Base-by-base conservation (phyloP, 108 stramenopile genomes). In the Hondaea fermentalgiana region DNA sequence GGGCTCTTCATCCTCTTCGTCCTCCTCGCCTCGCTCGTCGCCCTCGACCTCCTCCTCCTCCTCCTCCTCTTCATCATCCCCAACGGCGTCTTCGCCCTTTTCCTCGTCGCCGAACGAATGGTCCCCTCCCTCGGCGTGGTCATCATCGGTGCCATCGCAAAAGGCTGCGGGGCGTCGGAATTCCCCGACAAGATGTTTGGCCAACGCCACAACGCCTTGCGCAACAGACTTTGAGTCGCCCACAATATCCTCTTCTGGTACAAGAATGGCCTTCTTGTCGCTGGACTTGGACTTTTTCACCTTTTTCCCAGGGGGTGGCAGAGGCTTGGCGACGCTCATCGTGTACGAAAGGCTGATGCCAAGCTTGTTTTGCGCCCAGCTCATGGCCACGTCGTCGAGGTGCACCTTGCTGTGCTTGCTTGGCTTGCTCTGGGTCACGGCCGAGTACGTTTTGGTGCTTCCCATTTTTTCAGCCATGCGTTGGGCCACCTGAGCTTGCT, bases 401-500 rank as follows among this genome's bases (percentile, higher is more conserved):
- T 83, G 76, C 1, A 23, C 12, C 51, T 83, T 83, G 64, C 64
- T 69, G 51, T 83, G 76, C 51, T 83, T 83, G 51, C 45, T 83
- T 21, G 76, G 76, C 76, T 83, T 83, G 45, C 17, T 23, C 25
- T 83, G 45, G 12, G 19, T 53, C 10, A 83, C 45, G 6, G 51
- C n/a, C 6, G 45, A 53, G 23, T 53, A 83, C 51, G 76, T 53
- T 17, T 83, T 83, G 6, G 51, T 53, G n/a, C n/a, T 53, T 12
- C 51, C 28, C 76, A 83, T 83, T 23, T 83, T 53, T 12, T 53
- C 49, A 1, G 76, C 76, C 8, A 83, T 83, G 45, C 25, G 49
- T 35, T 83, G 45, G 76, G 23, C 76, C 45, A 83, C 76, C 76
- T 83, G n/a, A 17, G n/a, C 76, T 83, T 83, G 76, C 76, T 83